Evolutionary conservation across 2,329 filamentous ascomycete species (phyloP).

Genomic region (Fusarium sp.): DNA sequence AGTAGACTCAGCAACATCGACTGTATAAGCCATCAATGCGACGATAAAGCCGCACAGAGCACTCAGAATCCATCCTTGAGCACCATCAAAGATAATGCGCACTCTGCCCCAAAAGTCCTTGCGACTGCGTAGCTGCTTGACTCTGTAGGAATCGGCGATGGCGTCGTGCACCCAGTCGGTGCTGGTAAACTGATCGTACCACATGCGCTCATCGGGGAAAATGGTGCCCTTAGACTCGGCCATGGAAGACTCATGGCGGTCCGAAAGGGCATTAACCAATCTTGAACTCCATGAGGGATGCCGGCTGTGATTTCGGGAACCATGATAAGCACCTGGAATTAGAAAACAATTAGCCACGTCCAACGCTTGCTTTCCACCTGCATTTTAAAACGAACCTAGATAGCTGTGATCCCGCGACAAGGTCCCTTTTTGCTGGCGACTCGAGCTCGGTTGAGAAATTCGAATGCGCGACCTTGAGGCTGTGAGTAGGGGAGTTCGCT

Average conservation of each 20-base stretch:
- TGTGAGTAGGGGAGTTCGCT: constrained; percentile 60
- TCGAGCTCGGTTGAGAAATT: constrained; percentile 52
- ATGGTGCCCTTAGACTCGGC: constrained; percentile 75
- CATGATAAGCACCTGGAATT: constrained; percentile 55
- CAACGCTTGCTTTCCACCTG: neutral
- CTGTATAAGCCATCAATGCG: constrained; percentile 86
- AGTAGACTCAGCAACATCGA: constrained; percentile 86
- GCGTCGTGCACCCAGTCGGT: constrained; percentile 99
- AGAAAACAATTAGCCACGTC: constrained; percentile 21
- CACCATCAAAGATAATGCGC: constrained; percentile 82
- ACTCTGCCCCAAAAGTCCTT: constrained; percentile 89
- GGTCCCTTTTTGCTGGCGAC: constrained; percentile 43
- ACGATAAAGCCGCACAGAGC: constrained; percentile 90
- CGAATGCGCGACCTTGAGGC: constrained; percentile 59
- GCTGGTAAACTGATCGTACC: constrained; percentile 98
- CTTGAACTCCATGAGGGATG: constrained; percentile 71
- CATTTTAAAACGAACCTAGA: constrained; percentile 52
- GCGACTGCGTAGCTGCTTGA: constrained; percentile 83
- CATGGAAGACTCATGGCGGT: constrained; percentile 66
- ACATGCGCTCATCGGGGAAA: constrained; percentile 86
- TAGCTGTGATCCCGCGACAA: constrained; percentile 60
- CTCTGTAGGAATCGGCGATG: constrained; percentile 91
- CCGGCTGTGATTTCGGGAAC: constrained; percentile 66
- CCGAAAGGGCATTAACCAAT: constrained; percentile 72
- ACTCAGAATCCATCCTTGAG: constrained; percentile 94